Conservation (phyloP, 768 basidiomycete species). For the Lactifluus volemus region DNA sequence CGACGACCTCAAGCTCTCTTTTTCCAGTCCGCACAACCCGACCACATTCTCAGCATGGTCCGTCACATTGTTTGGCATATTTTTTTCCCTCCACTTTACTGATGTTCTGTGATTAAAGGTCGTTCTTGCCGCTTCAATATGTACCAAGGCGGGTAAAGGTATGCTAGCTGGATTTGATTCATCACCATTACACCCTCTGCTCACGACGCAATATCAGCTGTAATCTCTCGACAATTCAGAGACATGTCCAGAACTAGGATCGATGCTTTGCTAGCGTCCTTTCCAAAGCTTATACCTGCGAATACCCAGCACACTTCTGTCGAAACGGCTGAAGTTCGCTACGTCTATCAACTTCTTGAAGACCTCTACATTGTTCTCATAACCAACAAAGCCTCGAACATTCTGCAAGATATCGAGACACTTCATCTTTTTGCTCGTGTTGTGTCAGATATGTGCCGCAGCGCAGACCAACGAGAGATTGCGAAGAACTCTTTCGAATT, state of each 20-base stretch:
- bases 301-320: constrained; percentile 96
- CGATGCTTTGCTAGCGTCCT: constrained; percentile 92
- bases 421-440: constrained; percentile 90
- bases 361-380: constrained; percentile 96
- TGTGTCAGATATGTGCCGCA: constrained; percentile 85
- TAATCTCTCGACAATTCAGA: constrained; percentile 93
- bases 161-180: constrained; percentile 19
- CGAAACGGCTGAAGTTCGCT: constrained; percentile 90
- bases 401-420: constrained; percentile 96
- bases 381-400: constrained; percentile 98
- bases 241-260: constrained; percentile 89
- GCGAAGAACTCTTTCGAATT: constrained; percentile 87
- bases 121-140: constrained; percentile 90
- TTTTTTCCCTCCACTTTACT: background rate
- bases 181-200: background rate
- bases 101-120: constrained; percentile 42
- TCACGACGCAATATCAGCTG: constrained; percentile 42
- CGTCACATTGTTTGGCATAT: background rate
- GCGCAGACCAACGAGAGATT: constrained; percentile 84
- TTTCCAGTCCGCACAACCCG: background rate
- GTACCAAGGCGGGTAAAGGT: constrained; percentile 92
- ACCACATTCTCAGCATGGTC: constrained; percentile 7
- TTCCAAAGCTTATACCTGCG: constrained; percentile 93
- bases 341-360: constrained; percentile 94
- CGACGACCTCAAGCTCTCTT: background rate